A percentile compares a stretch with the other conserved stretches of the same genome.
Conservation (phyloP, 441 rosid species). For the Aquilaria agallochum region DNA sequence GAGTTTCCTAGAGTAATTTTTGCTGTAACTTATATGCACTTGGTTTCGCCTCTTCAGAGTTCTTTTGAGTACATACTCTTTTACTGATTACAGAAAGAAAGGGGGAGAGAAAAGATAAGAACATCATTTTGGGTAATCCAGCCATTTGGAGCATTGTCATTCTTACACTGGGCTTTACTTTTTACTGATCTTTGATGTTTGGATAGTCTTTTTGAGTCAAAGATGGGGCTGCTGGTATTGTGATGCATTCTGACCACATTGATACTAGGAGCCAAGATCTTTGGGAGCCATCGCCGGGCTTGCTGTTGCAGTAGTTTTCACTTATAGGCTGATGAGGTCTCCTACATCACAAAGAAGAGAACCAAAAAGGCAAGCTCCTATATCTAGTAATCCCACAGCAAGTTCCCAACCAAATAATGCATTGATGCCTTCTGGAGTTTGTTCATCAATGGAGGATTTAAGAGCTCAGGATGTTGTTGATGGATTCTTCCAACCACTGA, state of each 20-base stretch:
- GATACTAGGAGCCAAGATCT: slow-evolving; percentile 70
- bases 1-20: too few relatives aligned
- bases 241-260: neutral
- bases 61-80: too few relatives aligned
- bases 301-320: slow-evolving; percentile 83
- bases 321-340: slow-evolving; percentile 76
- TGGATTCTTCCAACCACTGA: slow-evolving; percentile 75
- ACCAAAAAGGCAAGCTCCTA: slow-evolving; percentile 62
- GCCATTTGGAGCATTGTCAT: too few relatives aligned
- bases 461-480: slow-evolving; percentile 68
- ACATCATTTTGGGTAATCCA: too few relatives aligned
- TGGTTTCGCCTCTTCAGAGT: too few relatives aligned
- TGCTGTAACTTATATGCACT: too few relatives aligned
- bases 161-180: too few relatives aligned
- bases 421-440: slow-evolving; percentile 34
- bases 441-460: slow-evolving; percentile 55
- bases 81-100: too few relatives aligned
- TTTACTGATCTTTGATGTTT: too few relatives aligned
- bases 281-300: slow-evolving; percentile 94
- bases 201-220: too few relatives aligned
- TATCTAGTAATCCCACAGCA: slow-evolving; percentile 39
- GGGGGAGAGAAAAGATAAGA: too few relatives aligned
- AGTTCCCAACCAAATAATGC: slow-evolving; percentile 43
- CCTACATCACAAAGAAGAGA: slow-evolving; percentile 63
- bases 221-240: too few relatives aligned